These are phyloP conservation scores for Trametes maxima DNA, from an alignment of 768 basidiomycete genomes.

Conservation along the genomic window DNA sequence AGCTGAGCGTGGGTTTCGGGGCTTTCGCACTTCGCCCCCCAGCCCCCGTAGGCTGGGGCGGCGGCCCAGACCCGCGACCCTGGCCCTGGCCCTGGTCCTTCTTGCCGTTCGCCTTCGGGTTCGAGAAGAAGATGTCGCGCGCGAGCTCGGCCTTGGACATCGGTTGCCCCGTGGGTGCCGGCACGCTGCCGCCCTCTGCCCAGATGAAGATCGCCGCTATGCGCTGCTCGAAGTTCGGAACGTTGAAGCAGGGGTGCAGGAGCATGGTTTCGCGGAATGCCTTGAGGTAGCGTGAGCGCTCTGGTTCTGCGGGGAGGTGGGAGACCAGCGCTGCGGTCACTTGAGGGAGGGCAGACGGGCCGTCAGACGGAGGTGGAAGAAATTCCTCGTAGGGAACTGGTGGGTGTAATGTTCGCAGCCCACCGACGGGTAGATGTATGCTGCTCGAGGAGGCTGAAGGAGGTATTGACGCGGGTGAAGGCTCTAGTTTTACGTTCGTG, in stretches of 20 bases:
- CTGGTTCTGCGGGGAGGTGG: conserved; percentile 43
- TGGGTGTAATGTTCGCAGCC: conserved; percentile 14
- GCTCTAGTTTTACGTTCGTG: conserved; percentile 40
- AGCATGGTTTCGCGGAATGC: conserved; percentile 46
- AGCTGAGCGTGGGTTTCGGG: conserved; percentile 43
- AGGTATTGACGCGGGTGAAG: conserved; percentile 32
- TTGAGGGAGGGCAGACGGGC: conserved; percentile 23
- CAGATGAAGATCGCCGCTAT: conserved; percentile 47
- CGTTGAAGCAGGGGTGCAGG: conserved; percentile 54
- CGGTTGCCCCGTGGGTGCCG: conserved; percentile 3
- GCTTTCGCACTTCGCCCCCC: not conserved
- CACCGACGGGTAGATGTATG: conserved; percentile 2
- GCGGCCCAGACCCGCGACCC: conserved; percentile 25
- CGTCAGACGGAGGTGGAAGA: conserved; percentile 17
- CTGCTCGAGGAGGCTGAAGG: conserved; percentile 7
- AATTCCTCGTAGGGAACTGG: conserved; percentile 21
- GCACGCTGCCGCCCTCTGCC: conserved; percentile 33
- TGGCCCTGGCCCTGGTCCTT: conserved; percentile 28
- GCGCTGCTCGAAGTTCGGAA: conserved; percentile 48
- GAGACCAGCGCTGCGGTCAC: conserved; percentile 44
- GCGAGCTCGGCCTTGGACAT: conserved; percentile 29
- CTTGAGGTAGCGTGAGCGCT: conserved; percentile 42
- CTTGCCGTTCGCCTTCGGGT: conserved; percentile 9
- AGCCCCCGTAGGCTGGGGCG: conserved; percentile 6
- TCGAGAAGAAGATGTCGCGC: conserved; percentile 28